phyloP scores from a whole-genome alignment of 345 rosid species.

The rapeseed (Brassica napus) region Da-Ae NC_063445.1:148001-148500 shows the following conservation, averaged over 20 bases:
- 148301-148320: too few relatives aligned
- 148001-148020: slow-evolving; percentile 20
- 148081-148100: slow-evolving; percentile 13
- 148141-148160: slow-evolving; percentile 20
- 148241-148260: not conserved
- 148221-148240: not conserved
- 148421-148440: too few relatives aligned
- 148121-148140: not conserved
- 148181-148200: slow-evolving; percentile 4
- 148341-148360: too few relatives aligned
- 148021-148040: slow-evolving; percentile 36
- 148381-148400: too few relatives aligned
- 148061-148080: slow-evolving; percentile 14
- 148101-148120: slow-evolving; percentile 27
- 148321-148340: too few relatives aligned
- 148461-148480: too few relatives aligned
- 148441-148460: too few relatives aligned
- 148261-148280: not conserved
- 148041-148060: slow-evolving; percentile 31
- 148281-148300: not conserved
- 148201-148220: slow-evolving; percentile 1
- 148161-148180: slow-evolving; percentile 31
- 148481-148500: too few relatives aligned
- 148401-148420: too few relatives aligned
- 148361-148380: too few relatives aligned